Percentiles rank a stretch among this genome's conserved stretches.
Evolutionary conservation across 306 rosid genomes (phyloP).

Genomic region (Dryas alaskensis): DNA sequence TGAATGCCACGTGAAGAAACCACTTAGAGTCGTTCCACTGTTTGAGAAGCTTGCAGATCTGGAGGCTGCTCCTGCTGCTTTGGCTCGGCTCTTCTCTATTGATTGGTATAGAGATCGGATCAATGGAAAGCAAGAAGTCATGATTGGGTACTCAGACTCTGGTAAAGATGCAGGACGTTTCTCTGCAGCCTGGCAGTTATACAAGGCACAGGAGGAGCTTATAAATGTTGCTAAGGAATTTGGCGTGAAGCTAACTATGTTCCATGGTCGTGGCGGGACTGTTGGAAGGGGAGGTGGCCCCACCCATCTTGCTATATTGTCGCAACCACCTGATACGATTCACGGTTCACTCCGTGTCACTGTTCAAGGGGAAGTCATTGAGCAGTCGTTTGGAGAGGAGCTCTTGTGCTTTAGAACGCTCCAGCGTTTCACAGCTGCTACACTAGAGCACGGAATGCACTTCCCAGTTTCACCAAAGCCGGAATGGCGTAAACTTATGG

Average conservation of each 20-base stretch:
- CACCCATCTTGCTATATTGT: conserved; percentile 94
- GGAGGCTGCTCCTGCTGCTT: conserved; percentile 93
- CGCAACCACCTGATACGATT: conserved; percentile 93
- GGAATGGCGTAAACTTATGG: conserved; percentile 91
- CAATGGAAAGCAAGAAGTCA: conserved; percentile 93
- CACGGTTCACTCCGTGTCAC: conserved; percentile 98
- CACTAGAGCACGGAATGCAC: conserved; percentile 88
- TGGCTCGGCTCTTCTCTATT: conserved; percentile 78
- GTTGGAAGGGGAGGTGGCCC: conserved; percentile 99
- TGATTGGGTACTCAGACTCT: conserved; percentile 97
- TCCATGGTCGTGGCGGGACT: conserved; percentile 98
- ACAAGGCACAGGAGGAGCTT: conserved; percentile 97
- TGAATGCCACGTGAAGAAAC: conserved; percentile 72
- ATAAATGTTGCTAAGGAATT: conserved; percentile 74
- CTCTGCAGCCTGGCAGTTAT: conserved; percentile 97
- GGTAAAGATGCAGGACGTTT: conserved; percentile 98
- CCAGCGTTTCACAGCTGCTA: conserved; percentile 94
- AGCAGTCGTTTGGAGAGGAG: conserved; percentile 90
- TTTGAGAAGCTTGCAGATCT: conserved; percentile 93
- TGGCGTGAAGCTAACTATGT: conserved; percentile 94
- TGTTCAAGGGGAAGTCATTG: conserved; percentile 96
- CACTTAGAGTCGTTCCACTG: conserved; percentile 88
- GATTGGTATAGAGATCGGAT: conserved; percentile 84
- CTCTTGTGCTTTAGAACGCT: conserved; percentile 92
- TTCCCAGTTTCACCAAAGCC: conserved; percentile 81